Evolutionary conservation across 1,284 basidiomycete genomes (phyloP), one percentile per base, ranked within the genome.

Genomic region (Flammula alnicola): DNA sequence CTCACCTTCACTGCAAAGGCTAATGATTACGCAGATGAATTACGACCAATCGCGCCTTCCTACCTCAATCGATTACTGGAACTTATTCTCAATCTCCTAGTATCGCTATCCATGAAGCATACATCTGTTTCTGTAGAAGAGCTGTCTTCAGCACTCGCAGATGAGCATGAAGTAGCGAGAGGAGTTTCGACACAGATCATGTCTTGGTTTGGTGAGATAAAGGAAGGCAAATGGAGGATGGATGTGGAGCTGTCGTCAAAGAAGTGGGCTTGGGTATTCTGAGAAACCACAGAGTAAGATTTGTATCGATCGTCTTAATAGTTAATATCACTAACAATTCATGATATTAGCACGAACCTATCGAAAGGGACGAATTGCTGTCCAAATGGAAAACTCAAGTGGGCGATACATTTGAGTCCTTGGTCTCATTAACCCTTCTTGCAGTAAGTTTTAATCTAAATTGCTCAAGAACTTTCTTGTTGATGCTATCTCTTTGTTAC

Each of bases 261-360:
- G 84, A 91, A 60, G 70, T 91, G 12, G 91, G 91, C 0, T 49
- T 90, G 36, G 87, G 88, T 0, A 72, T 94, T 22, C 68, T 97
- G 33, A 73, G 84, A 32, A 70, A 74, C 12, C 70, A 88, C 57
- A 81, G 77, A 66, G 91, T 91, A 56, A 38, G 66, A 14, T n/a
- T 35, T n/a, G n/a, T n/a, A n/a, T 43, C 36, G 23, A 12, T 11
- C 12, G 8, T 16, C 10, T 14, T 12, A 10, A 22, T 22, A 22
- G 23, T 14, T 14, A 17, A 20, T 38, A 22, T 8, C 14, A 10
- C 12, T 47, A 19, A 32, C 26, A 47, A 25, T 49, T 32, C 17
- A 23, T 19, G 19, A 9, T 47, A 27, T 19, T n/a, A 88, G 83
- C 73, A 82, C 47, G 79, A 80, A 1, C 74, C 84, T 0, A 78